A percentile compares a stretch with the other conserved stretches of the same genome.
phyloP scores from a whole-genome alignment of 2,329 filamentous ascomycete genomes.

The Penicillium thymicola region DNA sequence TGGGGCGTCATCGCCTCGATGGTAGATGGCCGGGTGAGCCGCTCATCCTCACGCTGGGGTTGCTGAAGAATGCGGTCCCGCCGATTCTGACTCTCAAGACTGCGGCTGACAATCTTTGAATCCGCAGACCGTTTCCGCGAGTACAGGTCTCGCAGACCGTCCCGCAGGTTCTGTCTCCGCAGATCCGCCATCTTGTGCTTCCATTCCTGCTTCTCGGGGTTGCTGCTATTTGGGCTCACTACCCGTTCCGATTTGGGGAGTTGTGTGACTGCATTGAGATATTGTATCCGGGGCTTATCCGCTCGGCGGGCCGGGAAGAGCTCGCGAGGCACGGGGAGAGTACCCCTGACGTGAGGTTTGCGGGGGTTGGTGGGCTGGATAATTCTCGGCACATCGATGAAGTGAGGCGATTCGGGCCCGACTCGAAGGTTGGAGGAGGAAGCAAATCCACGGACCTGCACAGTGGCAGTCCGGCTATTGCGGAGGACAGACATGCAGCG shows the following conservation, averaged over 20 bases:
- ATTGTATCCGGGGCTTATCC: conserved; percentile 60
- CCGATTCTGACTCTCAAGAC: conserved; percentile 49
- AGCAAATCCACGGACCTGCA: conserved; percentile 41
- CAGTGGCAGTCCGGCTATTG: conserved; percentile 34
- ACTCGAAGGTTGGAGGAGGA: conserved; percentile 37
- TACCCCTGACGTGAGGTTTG: conserved; percentile 63
- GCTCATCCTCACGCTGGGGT: conserved; percentile 71
- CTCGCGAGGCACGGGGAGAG: conserved; percentile 76
- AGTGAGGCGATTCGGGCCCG: conserved; percentile 78
- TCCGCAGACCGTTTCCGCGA: conserved; percentile 56
- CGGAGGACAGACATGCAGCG: conserved; percentile 38
- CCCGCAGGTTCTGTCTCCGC: conserved; percentile 68
- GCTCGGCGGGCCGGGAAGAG: conserved; percentile 65
- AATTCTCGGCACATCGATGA: conserved; percentile 75
- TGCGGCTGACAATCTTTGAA: conserved; percentile 37
- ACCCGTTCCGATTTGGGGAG: conserved; percentile 43
- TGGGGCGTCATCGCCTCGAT: conserved; percentile 50
- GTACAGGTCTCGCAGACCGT: conserved; percentile 69
- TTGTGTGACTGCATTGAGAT: conserved; percentile 60
- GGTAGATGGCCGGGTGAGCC: conserved; percentile 68
- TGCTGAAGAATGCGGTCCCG: conserved; percentile 55
- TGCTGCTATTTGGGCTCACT: conserved; percentile 36
- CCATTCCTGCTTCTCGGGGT: conserved; percentile 58
- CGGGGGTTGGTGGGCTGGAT: conserved; percentile 63
- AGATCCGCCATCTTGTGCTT: conserved; percentile 69